Evolutionary conservation across 2,329 filamentous ascomycete genomes (phyloP), one percentile per base, ranked within the genome.

Genomic region (Sclerotinia borealis): DNA sequence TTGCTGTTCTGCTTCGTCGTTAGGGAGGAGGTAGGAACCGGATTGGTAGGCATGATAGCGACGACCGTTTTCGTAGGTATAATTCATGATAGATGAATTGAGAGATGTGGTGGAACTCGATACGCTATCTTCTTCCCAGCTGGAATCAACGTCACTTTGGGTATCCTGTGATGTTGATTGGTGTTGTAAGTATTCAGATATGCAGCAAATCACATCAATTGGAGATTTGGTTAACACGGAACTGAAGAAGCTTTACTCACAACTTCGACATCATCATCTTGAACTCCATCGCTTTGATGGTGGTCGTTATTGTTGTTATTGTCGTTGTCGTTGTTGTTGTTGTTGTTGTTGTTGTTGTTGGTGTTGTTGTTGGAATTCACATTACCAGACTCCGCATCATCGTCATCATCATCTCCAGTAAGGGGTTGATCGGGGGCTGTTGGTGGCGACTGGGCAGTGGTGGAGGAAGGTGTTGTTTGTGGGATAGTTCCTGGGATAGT

Each of bases 1-100:
- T 67, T 85, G 82, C 70, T 85, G 83, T 73, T 86, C 84, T 6
- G 79, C 74, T 55, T 85, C 83, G 65, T 86, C 84, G 62, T 85
- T 86, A 31, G 84, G 84, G 56, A 85, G 84, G 61, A 81, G 81
- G 68, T 86, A 86, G 13, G 72, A 70, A 7, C 82, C 83, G 63
- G 83, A 81, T 22, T 81, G 76, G 69, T 82, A 84, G 48, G 77
- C 77, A 68, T 85, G 83, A 64, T 86, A 86, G 31, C 83, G 77
- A 29, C 83, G 77, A n/a, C 84, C 84, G 69, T 86, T 84, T 68
- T 85, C 82, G 63, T 76, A 79, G 55, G 77, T 76, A 67, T 83
- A 85, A 65, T 85, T 79, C 49, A 79, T 75, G 29, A 83, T 75
- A 43, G 73, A 76, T 51, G 66, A 69, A 3, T 66, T 62, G 4